Conservation (phyloP, 2,329 filamentous ascomycete genomes). For the Fusarium sp. region DNA sequence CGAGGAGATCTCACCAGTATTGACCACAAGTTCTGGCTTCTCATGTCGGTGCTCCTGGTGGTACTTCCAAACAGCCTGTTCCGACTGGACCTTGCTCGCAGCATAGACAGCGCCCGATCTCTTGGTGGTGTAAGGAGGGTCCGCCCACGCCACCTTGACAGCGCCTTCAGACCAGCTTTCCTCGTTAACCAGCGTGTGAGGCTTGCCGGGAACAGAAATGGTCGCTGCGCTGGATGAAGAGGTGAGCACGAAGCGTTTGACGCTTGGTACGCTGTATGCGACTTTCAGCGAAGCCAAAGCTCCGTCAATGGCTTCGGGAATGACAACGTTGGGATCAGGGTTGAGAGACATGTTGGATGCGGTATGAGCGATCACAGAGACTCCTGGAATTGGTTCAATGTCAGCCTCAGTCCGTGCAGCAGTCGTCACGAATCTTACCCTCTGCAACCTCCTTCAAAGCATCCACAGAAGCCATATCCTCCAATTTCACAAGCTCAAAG, state of each 20-base stretch:
- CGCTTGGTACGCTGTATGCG: slow-evolving; percentile 47
- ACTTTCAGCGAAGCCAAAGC: slow-evolving; percentile 49
- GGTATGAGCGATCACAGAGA: slow-evolving; percentile 51
- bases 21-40: slow-evolving; percentile 45
- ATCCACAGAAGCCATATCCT: slow-evolving; percentile 47
- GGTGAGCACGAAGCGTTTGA: slow-evolving; percentile 53
- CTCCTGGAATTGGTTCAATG: neutral
- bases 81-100: slow-evolving; percentile 53
- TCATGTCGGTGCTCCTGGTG: slow-evolving; percentile 32
- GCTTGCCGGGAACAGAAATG: neutral
- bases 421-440: neutral
- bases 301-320: slow-evolving; percentile 49
- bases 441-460: slow-evolving; percentile 46
- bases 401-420: rapidly evolving
- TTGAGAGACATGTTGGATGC: slow-evolving; percentile 51
- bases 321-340: slow-evolving; percentile 53
- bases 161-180: slow-evolving; percentile 50
- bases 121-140: slow-evolving; percentile 49
- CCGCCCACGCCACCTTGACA: slow-evolving; percentile 50
- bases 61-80: slow-evolving; percentile 54
- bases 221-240: slow-evolving; percentile 26
- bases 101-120: slow-evolving; percentile 48
- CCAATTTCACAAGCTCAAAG: slow-evolving; percentile 50
- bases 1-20: slow-evolving; percentile 23
- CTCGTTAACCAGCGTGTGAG: slow-evolving; percentile 10